Base-by-base conservation (phyloP, 2,329 filamentous ascomycete genomes). In the Tolypocladium sp. region DNA sequence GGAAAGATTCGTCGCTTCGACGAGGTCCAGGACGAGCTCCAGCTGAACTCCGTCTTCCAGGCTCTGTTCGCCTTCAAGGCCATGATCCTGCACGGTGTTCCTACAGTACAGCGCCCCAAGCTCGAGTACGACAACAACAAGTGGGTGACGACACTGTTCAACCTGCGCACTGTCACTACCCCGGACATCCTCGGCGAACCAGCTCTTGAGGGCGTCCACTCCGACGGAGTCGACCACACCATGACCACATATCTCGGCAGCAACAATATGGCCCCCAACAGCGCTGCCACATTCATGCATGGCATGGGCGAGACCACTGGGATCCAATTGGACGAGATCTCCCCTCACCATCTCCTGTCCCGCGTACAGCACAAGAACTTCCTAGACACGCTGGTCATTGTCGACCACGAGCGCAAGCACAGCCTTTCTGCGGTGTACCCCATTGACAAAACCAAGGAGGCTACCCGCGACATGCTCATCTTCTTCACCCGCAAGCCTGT, bases 181-280 rank as follows among this genome's bases (percentile, higher is more conserved):
- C 58, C 61, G 17, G 62, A 65, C 10, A 62, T 70, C 25, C 58
- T 69, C 20, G 69, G 69, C 30, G 68, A 71, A 58, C 69, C 69
- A 2, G 68, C 69, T 3, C 61, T 71, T 22, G 69, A 71, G 59
- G 69, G 69, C 30, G 67, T 71, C 37, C 69, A 71, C 64, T 64
- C 65, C 1, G 69, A 71, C 55, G 69, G 69, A 49, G 66, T 67
- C 55, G 69, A 71, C 55, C 66, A 69, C 63, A 71, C 69, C 60
- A 70, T 71, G 69, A 70, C 69, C 20, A 68, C 66, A 12, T 69
- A 63, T 33, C 61, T 71, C 25, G 66, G 67, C 22, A 61, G 58
- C 60, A 56, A 60, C 49, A 71, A 71, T 63, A 70, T 71, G 67
- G 59, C 59, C 6, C 53, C 62, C 49, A 60, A 68, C 57, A 68